phyloP scores from a whole-genome alignment of 192 early-diverging fungal species.

The Gryganskiella cystojenkinii region DNA sequence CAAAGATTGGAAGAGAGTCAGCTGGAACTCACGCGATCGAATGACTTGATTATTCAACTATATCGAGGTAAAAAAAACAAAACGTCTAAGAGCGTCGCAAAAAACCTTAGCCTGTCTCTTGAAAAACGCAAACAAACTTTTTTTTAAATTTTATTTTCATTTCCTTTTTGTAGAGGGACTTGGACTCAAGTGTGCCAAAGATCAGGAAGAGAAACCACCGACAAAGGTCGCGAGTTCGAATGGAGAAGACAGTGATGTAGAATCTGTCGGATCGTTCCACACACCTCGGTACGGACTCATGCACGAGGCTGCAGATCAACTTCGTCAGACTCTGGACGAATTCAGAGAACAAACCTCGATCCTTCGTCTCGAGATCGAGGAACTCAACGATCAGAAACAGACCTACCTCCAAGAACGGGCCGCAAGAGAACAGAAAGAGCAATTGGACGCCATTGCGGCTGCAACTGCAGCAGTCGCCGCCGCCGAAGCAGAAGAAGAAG shows the following conservation, averaged over 20 bases:
- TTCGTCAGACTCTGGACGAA: slow-evolving; percentile 29
- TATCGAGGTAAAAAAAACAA: slow-evolving; percentile 31
- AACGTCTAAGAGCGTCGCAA: no score
- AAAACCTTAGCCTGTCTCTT: no score
- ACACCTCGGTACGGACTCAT: slow-evolving; percentile 8
- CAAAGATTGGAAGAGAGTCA: background rate
- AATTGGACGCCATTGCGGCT: background rate
- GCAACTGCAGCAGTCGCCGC: background rate
- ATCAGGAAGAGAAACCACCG: background rate
- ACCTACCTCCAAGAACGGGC: background rate
- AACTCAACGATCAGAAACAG: slow-evolving; percentile 1
- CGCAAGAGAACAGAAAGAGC: background rate
- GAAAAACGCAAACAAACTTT: no score
- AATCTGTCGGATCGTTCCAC: background rate
- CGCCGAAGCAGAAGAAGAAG: background rate
- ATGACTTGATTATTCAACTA: background rate
- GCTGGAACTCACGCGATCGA: slow-evolving; percentile 1
- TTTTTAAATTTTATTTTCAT: background rate
- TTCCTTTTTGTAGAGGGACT: slow-evolving; percentile 18
- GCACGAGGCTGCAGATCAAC: slow-evolving; percentile 23
- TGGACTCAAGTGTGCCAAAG: slow-evolving; percentile 13
- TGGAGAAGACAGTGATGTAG: background rate
- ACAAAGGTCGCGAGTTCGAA: background rate
- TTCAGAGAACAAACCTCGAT: slow-evolving; percentile 6
- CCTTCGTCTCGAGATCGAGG: slow-evolving; percentile 10